These are phyloP conservation scores for Solanum hybrid DNA, from an alignment of 305 asterid genomes.

Conservation along the genomic window DNA sequence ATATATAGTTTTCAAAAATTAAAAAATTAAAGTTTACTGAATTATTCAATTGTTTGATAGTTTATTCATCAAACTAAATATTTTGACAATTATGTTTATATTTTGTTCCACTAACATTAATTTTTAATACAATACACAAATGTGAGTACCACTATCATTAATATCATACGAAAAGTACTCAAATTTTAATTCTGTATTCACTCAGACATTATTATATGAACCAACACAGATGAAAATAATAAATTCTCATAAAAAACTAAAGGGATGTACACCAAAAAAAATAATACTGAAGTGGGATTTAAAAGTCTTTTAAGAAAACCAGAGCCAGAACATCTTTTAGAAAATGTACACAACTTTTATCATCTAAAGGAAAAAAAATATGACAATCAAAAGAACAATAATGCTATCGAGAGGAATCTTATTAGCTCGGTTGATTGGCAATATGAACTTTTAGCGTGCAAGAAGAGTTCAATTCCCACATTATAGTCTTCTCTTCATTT, in stretches of 20 bases:
- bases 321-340: background rate
- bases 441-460: background rate
- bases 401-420: background rate
- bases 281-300: background rate
- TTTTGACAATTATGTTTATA: background rate
- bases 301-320: background rate
- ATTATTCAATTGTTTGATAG: background rate
- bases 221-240: background rate
- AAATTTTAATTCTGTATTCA: background rate
- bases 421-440: background rate
- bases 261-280: background rate
- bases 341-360: background rate
- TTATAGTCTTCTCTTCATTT: background rate
- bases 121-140: background rate
- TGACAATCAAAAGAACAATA: background rate
- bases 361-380: background rate
- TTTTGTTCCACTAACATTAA: background rate
- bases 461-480: background rate
- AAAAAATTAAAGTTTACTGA: background rate
- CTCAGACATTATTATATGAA: background rate
- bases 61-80: background rate
- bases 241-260: background rate
- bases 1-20: background rate
- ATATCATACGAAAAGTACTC: background rate
- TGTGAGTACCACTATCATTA: background rate